Evolutionary conservation across 2,329 filamentous ascomycete genomes (phyloP).

Genomic region (Colletotrichum endophyticum): DNA sequence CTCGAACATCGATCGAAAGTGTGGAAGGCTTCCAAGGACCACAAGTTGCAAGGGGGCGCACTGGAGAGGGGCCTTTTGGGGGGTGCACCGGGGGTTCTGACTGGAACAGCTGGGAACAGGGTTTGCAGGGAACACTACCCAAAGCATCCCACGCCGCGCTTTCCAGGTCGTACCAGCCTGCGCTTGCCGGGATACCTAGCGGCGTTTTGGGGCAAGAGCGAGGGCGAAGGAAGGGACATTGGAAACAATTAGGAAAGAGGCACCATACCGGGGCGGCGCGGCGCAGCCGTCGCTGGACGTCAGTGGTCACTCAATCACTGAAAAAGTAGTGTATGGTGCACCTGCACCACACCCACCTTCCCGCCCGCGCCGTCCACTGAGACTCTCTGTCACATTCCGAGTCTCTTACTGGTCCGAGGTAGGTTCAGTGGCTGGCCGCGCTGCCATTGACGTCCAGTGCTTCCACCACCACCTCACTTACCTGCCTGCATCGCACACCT

Average conservation of each 20-base stretch:
- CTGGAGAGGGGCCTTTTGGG: not conserved
- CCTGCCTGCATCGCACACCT: not conserved
- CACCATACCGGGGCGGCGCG: not conserved
- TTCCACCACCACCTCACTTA: not conserved
- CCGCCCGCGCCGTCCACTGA: not conserved
- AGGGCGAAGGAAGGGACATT: not conserved
- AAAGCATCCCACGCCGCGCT: not conserved
- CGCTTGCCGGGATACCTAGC: not conserved
- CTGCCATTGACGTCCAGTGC: not conserved
- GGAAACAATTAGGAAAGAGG: not conserved
- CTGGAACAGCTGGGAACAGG: constrained; percentile 19
- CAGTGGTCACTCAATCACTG: not conserved
- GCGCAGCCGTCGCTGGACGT: not conserved
- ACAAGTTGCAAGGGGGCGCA: not conserved
- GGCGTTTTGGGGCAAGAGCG: not conserved
- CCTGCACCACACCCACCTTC: not conserved
- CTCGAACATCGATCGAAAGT: constrained; percentile 24
- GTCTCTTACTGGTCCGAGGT: not conserved
- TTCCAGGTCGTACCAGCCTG: not conserved
- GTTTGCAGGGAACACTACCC: constrained; percentile 13
- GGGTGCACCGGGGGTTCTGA: not conserved
- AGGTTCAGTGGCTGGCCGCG: not conserved
- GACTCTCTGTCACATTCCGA: not conserved
- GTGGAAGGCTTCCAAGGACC: constrained; percentile 11
- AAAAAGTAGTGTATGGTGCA: not conserved